Evolutionary conservation across 2,329 filamentous ascomycete species (phyloP).

Genomic region (Calonectria pteridis): DNA sequence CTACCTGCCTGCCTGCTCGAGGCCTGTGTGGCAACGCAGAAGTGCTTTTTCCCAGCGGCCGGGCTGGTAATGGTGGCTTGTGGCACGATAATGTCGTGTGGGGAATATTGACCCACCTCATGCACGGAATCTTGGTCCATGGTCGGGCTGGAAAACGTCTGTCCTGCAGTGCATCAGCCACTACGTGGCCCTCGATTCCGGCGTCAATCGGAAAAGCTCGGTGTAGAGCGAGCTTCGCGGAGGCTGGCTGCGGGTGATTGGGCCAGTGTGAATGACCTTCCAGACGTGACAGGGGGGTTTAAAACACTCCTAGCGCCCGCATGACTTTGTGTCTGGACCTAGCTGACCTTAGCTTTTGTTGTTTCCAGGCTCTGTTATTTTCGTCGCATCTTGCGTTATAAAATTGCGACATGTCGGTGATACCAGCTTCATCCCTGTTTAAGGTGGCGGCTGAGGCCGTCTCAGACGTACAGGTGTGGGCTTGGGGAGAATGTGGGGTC

Average conservation of each 20-base stretch:
- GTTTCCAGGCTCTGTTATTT: neutral
- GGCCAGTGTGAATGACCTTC: neutral
- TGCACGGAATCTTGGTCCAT: neutral
- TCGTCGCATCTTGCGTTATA: conserved; percentile 6
- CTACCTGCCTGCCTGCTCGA: neutral
- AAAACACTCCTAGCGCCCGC: neutral
- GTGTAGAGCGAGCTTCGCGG: neutral
- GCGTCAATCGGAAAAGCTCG: conserved; percentile 8
- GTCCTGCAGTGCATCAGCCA: neutral
- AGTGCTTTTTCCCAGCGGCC: neutral
- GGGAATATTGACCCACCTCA: neutral
- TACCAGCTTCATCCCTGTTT: conserved; percentile 4
- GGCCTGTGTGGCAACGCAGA: neutral
- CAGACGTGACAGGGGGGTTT: neutral
- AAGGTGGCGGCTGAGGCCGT: conserved; percentile 6
- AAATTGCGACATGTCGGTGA: neutral
- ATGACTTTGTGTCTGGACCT: neutral
- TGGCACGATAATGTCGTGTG: conserved; percentile 6
- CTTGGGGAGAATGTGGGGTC: conserved; percentile 8
- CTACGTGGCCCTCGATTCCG: conserved; percentile 2
- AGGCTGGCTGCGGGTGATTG: neutral
- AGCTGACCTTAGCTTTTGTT: neutral
- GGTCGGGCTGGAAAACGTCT: neutral
- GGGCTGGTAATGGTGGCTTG: neutral
- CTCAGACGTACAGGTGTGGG: neutral